Conservation (phyloP, 2,329 filamentous ascomycete genomes). For the Dothiorella sarmentorum region DNA sequence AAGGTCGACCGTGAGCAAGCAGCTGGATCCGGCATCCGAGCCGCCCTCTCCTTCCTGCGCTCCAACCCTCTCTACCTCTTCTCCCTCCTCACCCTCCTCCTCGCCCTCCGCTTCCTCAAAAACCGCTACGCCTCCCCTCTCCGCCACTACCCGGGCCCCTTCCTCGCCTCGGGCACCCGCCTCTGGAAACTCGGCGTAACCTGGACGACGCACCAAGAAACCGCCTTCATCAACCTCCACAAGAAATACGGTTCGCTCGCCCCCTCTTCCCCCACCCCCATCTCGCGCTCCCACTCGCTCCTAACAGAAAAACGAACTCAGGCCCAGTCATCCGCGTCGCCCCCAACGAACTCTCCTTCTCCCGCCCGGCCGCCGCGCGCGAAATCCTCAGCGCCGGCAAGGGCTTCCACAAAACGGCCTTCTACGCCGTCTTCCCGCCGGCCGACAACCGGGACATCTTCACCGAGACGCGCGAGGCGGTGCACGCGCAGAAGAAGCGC, state of each 20-base stretch:
- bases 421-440: conserved; percentile 18
- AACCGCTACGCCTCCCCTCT: conserved; percentile 12
- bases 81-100: not conserved
- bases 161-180: conserved; percentile 45
- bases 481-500: conserved; percentile 30
- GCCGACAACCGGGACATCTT: conserved; percentile 25
- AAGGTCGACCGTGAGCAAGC: not conserved
- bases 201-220: conserved; percentile 54
- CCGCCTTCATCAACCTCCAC: conserved; percentile 61
- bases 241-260: conserved; percentile 59
- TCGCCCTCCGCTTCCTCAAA: not conserved
- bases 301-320: not conserved
- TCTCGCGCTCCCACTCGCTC: not conserved
- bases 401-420: conserved; percentile 25
- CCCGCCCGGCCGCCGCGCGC: conserved; percentile 69
- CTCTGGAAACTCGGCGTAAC: conserved; percentile 71
- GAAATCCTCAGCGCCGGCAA: conserved; percentile 62
- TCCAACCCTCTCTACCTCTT: conserved; percentile 5
- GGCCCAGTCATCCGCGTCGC: conserved; percentile 66
- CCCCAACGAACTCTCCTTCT: conserved; percentile 72
- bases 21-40: not conserved
- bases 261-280: not conserved
- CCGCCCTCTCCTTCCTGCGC: not conserved
- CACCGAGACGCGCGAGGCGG: conserved; percentile 50
- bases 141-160: conserved; percentile 55